These are phyloP conservation scores for Tylopilus felleus DNA, from an alignment of 768 basidiomycete species.

Conservation along the genomic window DNA sequence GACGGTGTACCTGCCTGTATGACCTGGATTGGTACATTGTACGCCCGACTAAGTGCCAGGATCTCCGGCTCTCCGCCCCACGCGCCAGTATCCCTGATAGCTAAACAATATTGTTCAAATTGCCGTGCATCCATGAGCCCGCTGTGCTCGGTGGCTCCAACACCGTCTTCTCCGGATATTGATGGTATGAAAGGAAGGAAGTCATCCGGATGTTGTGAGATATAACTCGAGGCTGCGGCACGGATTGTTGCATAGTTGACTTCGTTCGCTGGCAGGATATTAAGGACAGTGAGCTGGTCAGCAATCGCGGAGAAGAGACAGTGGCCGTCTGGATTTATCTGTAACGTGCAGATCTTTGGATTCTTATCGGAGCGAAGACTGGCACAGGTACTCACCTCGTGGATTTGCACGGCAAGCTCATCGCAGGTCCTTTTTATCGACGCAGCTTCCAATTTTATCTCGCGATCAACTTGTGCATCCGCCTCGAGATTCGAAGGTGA, in stretches of 20 bases:
- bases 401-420: conserved; percentile 58
- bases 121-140: conserved; percentile 69
- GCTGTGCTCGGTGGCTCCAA: conserved; percentile 51
- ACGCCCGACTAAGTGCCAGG: conserved; percentile 78
- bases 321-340: conserved; percentile 95
- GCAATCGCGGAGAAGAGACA: conserved; percentile 94
- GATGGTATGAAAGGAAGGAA: conserved; percentile 93
- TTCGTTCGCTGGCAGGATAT: conserved; percentile 53
- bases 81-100: conserved; percentile 76
- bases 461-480: conserved; percentile 57
- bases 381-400: conserved; percentile 49
- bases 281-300: conserved; percentile 81
- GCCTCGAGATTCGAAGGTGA: conserved; percentile 52
- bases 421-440: conserved; percentile 64
- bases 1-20: conserved; percentile 79
- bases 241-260: conserved; percentile 65
- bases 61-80: conserved; percentile 99
- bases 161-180: conserved; percentile 62
- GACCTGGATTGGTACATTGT: conserved; percentile 83
- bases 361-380: not conserved
- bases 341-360: not conserved
- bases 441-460: conserved; percentile 64
- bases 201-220: conserved; percentile 78
- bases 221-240: conserved; percentile 72
- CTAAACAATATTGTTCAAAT: conserved; percentile 72